phyloP scores from a whole-genome alignment of 2,329 filamentous ascomycete genomes.

The Beauveria bassiana region DNA sequence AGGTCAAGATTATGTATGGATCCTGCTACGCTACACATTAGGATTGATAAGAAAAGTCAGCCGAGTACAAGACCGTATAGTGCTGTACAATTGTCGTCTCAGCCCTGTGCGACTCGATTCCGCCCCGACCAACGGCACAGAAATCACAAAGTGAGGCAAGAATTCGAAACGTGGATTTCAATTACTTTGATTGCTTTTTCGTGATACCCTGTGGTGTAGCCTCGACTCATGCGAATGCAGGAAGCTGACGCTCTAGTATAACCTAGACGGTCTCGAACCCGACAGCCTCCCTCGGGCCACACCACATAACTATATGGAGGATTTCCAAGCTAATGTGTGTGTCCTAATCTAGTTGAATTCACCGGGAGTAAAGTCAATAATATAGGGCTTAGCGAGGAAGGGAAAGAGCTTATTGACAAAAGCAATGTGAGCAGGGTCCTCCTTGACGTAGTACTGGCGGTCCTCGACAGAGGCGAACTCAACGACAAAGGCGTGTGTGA shows the following conservation, averaged over 20 bases:
- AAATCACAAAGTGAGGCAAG: neutral
- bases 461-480: constrained; percentile 58
- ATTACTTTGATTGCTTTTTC: neutral
- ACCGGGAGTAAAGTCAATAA: constrained; percentile 51
- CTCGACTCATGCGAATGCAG: neutral
- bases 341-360: constrained; percentile 26
- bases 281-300: neutral
- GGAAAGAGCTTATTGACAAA: constrained; percentile 45
- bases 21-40: neutral
- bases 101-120: neutral
- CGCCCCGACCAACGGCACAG: neutral
- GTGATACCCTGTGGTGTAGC: neutral
- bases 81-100: neutral
- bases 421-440: constrained; percentile 55
- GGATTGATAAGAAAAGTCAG: neutral
- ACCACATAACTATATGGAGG: neutral
- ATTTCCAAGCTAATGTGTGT: neutral
- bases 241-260: neutral
- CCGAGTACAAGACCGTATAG: neutral
- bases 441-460: constrained; percentile 57
- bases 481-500: constrained; percentile 61
- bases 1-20: neutral
- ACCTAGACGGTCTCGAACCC: neutral
- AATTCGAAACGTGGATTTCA: neutral
- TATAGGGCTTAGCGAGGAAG: constrained; percentile 42